Evolutionary conservation across 2,329 filamentous ascomycete species (phyloP), one percentile per base, ranked within the genome.

Genomic region (Pyricularia grisea): DNA sequence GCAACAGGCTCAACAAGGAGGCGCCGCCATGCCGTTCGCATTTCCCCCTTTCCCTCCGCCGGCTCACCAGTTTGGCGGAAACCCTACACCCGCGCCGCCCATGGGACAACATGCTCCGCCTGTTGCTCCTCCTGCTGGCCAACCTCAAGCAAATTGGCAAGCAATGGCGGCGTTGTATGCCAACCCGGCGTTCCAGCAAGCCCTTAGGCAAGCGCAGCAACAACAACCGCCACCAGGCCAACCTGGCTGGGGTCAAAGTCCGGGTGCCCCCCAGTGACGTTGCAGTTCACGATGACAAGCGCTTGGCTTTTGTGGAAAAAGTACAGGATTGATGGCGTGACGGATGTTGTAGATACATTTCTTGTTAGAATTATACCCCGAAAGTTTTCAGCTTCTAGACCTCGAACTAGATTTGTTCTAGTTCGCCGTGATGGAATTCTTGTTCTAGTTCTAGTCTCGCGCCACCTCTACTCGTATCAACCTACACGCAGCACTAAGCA

Each of bases 31-130:
- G 27, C 66, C 33, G 9, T 67, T 67, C 42, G 25, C 66, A 11
- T 67, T 67, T 33, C 66, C 66, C 14, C 23, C 23, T 27, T 67
- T 67, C 25, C 66, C 66, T 58, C 36, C 31, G 65, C 23, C 36
- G 27, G n/a, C 42, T 2, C 31, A 50, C 23, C 31, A 31, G n/a
- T 42, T 36, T 25, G 65, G 30, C 6, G 27, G 42, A n/a, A 64
- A 25, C 33, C 66, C 42, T 60, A n/a, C 42, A 28, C 66, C 66
- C 17, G n/a, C 61, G 6, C 61, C 36, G 11, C 20, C 66, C n/a
- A 27, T 25, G 17, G 65, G 65, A 17, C 65, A 66, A 7, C 36
- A 36, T 66, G n/a, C 66, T 60, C 66, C 66, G 12, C 36, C 66
- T 30, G n/a, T 31, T 12, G 31, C 66, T 3, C 36, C 66, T 12